Percentiles rank a stretch among this genome's conserved stretches.
Evolutionary conservation across 495 filamentous ascomycete species (phyloP).

Genomic region (Trichocladium uniseriatum): DNA sequence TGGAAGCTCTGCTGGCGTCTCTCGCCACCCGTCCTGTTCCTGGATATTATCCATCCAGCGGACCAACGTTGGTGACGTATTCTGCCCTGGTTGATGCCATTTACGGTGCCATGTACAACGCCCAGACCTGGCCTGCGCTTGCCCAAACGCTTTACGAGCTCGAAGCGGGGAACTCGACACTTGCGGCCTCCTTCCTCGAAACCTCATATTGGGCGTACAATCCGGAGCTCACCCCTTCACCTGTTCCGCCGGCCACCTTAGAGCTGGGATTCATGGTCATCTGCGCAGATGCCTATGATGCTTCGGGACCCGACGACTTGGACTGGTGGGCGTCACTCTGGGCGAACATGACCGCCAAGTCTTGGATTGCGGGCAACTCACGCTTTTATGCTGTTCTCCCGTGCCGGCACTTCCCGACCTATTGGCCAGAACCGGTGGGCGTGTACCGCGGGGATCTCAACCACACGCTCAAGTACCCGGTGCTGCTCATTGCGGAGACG

Average conservation of each 20-base stretch:
- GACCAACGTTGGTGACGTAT: constrained; percentile 36
- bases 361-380: constrained; percentile 38
- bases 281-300: constrained; percentile 37
- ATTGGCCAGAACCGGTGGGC: constrained; percentile 37
- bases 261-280: constrained; percentile 35
- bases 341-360: constrained; percentile 33
- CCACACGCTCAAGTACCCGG: constrained; percentile 31
- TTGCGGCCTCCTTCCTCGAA: constrained; percentile 28
- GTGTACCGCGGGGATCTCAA: constrained; percentile 37
- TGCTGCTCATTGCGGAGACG: constrained; percentile 38
- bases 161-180: constrained; percentile 35
- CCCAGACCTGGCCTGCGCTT: constrained; percentile 31
- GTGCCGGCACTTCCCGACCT: constrained; percentile 32
- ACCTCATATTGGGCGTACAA: constrained; percentile 29
- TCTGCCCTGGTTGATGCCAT: constrained; percentile 29
- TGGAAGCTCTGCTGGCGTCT: constrained; percentile 28
- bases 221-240: constrained; percentile 24
- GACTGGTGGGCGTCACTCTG: constrained; percentile 37
- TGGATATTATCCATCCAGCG: constrained; percentile 27
- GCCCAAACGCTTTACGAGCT: constrained; percentile 34
- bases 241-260: constrained; percentile 15
- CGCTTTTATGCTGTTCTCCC: constrained; percentile 35
- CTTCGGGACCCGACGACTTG: constrained; percentile 30
- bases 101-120: constrained; percentile 35
- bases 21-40: constrained; percentile 27